Base-by-base conservation (phyloP, 352 stramenopile genomes). In the Phytophthora brassicae region DNA sequence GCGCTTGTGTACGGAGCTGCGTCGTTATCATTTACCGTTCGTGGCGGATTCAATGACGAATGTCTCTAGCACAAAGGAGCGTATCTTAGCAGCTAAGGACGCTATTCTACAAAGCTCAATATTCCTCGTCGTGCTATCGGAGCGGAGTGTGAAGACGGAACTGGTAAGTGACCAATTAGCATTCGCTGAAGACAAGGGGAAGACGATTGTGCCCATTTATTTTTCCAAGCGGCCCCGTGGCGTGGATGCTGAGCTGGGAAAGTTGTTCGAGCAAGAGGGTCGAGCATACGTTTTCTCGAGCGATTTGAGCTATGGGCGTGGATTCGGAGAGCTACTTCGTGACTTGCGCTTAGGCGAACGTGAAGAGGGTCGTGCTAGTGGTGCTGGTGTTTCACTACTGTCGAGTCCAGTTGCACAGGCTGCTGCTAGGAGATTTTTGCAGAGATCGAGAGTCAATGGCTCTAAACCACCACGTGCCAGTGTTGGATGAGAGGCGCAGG, bases 121-220 rank as follows among this genome's bases (percentile, higher is more conserved):
- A 12, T 85, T 93, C 55, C 54, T 95, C 19, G 82, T 92, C 23
- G 75, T 95, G 31, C 64, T 92, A 11, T 92, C 86, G 17, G 74
- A 85, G 44, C 76, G 88, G 23, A 90, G 74, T 58, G 81, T 84
- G 46, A 86, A 88, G 65, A 92, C 79, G 6, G 85, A 94, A 56
- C 68, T 94, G 19, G 78, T 94, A 47, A 91, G 82, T 60, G 82
- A 92, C 61, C 82, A 94, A 65, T 60, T 92, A n/a, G 84, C 80
- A 16, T 94, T 91, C 51, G 84, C 82, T 2, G 82, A 92, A 61
- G 84, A 94, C 59, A 90, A 90, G 56, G 84, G 79, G 47, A 91
- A 90, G 69, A 66, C 64, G 23, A 86, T 92, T 65, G 77, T 91
- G 26, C 83, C 85, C 1, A 73, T 91, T 22, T 87, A 90, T 59